Conservation (phyloP, 257 asterid species). For the Catharanthus roseus region DNA sequence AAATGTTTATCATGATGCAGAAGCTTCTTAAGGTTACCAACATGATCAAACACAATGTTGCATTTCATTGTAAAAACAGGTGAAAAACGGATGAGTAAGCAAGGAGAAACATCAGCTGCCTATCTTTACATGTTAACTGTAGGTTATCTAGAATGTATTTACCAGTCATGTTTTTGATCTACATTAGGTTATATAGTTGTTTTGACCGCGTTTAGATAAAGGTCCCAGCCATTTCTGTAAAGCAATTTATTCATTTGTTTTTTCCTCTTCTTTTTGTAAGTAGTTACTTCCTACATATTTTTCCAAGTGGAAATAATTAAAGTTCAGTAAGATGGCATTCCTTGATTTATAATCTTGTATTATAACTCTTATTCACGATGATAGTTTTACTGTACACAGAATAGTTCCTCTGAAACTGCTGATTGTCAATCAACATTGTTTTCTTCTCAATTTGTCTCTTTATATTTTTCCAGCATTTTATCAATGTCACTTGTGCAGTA, state of each 20-base stretch:
- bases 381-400: background rate
- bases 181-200: background rate
- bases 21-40: background rate
- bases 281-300: background rate
- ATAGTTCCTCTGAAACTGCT: background rate
- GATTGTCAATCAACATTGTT: background rate
- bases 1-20: conserved; percentile 9
- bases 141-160: background rate
- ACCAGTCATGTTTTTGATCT: background rate
- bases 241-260: conserved; percentile 18
- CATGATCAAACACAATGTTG: background rate
- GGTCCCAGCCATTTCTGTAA: background rate
- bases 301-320: background rate
- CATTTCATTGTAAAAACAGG: background rate
- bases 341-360: background rate
- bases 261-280: background rate
- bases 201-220: background rate
- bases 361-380: background rate
- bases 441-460: background rate
- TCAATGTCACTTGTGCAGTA: background rate
- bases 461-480: too few species aligned
- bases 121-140: background rate
- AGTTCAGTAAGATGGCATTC: background rate
- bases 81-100: background rate
- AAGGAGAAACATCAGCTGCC: background rate